Evolutionary conservation across 2,329 filamentous ascomycete species (phyloP).

Genomic region (Nannizzia gypsea): DNA sequence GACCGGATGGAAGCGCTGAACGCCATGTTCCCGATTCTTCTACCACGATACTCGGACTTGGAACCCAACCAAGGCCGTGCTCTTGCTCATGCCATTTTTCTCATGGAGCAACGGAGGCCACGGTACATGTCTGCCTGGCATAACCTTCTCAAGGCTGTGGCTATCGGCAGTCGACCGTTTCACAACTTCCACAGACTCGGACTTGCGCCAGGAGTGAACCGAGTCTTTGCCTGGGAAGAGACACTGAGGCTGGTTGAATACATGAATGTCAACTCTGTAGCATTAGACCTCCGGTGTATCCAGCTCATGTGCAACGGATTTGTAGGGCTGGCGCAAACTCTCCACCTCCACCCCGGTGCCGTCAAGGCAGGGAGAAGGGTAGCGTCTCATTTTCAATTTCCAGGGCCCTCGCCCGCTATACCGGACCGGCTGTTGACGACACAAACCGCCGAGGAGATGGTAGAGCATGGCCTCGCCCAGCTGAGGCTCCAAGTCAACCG

Average conservation of each 20-base stretch:
- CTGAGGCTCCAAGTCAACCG: not conserved
- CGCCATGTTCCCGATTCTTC: conserved; percentile 11
- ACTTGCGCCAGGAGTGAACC: conserved; percentile 13
- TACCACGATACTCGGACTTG: not conserved
- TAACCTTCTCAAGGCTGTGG: conserved; percentile 24
- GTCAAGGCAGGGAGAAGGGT: not conserved
- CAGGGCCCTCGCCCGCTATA: not conserved
- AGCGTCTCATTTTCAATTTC: not conserved
- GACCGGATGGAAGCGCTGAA: conserved; percentile 10
- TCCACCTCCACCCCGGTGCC: not conserved
- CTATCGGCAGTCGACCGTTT: not conserved
- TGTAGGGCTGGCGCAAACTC: not conserved
- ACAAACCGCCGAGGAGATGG: not conserved
- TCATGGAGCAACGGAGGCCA: conserved; percentile 23
- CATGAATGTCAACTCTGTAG: conserved; percentile 21
- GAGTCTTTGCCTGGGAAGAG: conserved; percentile 31
- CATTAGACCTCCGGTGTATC: conserved; percentile 7
- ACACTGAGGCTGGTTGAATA: conserved; percentile 22
- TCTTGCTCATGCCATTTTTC: conserved; percentile 25
- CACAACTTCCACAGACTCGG: conserved; percentile 12
- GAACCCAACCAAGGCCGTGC: not conserved
- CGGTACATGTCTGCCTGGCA: conserved; percentile 27
- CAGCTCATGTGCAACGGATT: conserved; percentile 7
- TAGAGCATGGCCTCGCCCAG: not conserved
- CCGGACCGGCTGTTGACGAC: not conserved